Conservation (phyloP, 2,329 filamentous ascomycete species). For the Phialophora expanda region DNA sequence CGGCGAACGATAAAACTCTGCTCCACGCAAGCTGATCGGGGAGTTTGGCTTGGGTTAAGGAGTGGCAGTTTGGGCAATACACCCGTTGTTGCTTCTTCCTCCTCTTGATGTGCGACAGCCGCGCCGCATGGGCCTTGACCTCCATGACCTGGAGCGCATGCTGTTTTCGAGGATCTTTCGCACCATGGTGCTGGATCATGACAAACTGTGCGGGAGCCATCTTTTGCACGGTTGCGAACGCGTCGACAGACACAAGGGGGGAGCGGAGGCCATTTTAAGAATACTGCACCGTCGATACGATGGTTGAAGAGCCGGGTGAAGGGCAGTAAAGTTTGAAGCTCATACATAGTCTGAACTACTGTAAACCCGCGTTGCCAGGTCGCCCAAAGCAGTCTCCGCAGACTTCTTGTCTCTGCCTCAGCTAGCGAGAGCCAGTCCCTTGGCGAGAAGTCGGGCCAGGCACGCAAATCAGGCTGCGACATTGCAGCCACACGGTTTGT, state of each 20-base stretch:
- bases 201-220: background rate
- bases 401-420: background rate
- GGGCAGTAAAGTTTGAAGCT: background rate
- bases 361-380: background rate
- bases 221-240: background rate
- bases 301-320: background rate
- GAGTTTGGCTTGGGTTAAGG: no score
- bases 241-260: background rate
- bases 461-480: background rate
- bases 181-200: slow-evolving; percentile 7
- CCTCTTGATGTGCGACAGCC: slow-evolving; percentile 7
- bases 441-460: background rate
- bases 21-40: no score
- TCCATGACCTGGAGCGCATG: slow-evolving; percentile 2
- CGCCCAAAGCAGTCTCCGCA: slow-evolving; percentile 3
- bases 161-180: slow-evolving; percentile 4
- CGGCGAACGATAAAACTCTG: background rate
- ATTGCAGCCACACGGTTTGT: no score
- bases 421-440: background rate
- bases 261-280: background rate
- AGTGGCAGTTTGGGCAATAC: background rate
- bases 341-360: background rate
- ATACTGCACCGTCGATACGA: no score
- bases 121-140: slow-evolving; percentile 10
- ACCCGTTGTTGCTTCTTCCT: background rate